Percentiles rank a stretch among this genome's conserved stretches.
phyloP scores from a whole-genome alignment of 164 flowering plant species.

The Berberis thunbergii region DNA sequence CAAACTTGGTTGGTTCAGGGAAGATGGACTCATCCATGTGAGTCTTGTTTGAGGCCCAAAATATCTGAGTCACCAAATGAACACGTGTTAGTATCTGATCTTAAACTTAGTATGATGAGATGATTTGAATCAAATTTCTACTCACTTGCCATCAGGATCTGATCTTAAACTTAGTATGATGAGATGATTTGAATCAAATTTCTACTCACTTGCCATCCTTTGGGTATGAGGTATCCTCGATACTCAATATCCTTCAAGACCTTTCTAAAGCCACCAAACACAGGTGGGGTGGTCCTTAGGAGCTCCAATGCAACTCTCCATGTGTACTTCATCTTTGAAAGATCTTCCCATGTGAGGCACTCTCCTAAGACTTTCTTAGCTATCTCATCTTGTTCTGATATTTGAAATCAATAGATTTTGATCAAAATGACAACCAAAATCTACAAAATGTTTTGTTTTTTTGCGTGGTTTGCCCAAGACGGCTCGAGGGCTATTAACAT shows the following conservation, averaged over 20 bases:
- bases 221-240: slow-evolving; percentile 5
- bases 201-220: slow-evolving; percentile 4
- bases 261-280: slow-evolving; percentile 1
- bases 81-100: neutral
- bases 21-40: neutral
- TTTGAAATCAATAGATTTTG: too few species aligned
- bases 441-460: too few species aligned
- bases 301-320: slow-evolving; percentile 6
- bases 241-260: neutral
- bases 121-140: neutral
- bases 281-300: neutral
- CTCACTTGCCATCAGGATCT: slow-evolving; percentile 2
- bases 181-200: neutral
- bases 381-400: slow-evolving; percentile 1
- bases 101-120: neutral
- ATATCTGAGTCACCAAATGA: neutral
- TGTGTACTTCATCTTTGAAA: slow-evolving; percentile 7
- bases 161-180: neutral
- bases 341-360: slow-evolving; percentile 3
- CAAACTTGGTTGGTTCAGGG: neutral
- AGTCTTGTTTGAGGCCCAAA: neutral
- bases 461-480: too few species aligned
- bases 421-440: neutral
- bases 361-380: slow-evolving; percentile 1
- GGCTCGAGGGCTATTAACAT: neutral